Evolutionary conservation across 2,329 filamentous ascomycete genomes (phyloP).

Genomic region (Sordariomycetes sp.): DNA sequence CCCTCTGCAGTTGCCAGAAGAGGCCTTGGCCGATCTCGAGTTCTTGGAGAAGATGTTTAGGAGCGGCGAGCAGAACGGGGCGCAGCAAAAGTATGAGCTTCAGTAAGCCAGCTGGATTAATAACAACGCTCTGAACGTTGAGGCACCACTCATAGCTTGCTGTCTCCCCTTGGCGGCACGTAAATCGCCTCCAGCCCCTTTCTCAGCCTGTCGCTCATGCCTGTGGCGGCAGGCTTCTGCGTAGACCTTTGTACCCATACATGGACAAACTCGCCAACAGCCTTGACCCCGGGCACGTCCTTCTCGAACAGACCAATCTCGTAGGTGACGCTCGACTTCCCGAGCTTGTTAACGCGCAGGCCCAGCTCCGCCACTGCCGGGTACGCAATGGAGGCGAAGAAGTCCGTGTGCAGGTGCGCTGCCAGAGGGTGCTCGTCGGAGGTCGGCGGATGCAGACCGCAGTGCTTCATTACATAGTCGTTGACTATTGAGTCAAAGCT

Average conservation of each 20-base stretch:
- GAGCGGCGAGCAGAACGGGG: constrained; percentile 34
- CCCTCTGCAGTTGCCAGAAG: constrained; percentile 42
- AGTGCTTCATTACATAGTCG: constrained; percentile 73
- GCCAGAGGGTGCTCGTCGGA: constrained; percentile 73
- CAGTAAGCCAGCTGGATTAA: constrained; percentile 12
- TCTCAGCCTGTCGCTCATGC: constrained; percentile 54
- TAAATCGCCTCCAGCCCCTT: constrained; percentile 48
- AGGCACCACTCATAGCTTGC: constrained; percentile 7
- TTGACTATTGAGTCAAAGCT: constrained; percentile 88
- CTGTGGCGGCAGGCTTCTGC: constrained; percentile 55
- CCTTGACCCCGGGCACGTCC: constrained; percentile 64
- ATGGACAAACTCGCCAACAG: constrained; percentile 79
- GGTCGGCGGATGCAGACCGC: constrained; percentile 60
- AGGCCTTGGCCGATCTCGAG: constrained; percentile 53
- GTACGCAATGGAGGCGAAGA: constrained; percentile 72
- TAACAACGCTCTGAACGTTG: neutral
- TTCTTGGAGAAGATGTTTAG: constrained; percentile 42
- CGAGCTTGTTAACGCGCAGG: constrained; percentile 73
- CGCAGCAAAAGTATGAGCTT: constrained; percentile 26
- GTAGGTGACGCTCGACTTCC: constrained; percentile 80
- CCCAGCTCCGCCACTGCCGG: constrained; percentile 75
- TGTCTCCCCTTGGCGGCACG: constrained; percentile 15
- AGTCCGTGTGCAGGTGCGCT: constrained; percentile 78
- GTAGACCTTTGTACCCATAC: constrained; percentile 76
- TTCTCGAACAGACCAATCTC: constrained; percentile 81